Evolutionary conservation across 495 filamentous ascomycete species (phyloP), one percentile per base, ranked within the genome.

Genomic region (Physcia stellaris): DNA sequence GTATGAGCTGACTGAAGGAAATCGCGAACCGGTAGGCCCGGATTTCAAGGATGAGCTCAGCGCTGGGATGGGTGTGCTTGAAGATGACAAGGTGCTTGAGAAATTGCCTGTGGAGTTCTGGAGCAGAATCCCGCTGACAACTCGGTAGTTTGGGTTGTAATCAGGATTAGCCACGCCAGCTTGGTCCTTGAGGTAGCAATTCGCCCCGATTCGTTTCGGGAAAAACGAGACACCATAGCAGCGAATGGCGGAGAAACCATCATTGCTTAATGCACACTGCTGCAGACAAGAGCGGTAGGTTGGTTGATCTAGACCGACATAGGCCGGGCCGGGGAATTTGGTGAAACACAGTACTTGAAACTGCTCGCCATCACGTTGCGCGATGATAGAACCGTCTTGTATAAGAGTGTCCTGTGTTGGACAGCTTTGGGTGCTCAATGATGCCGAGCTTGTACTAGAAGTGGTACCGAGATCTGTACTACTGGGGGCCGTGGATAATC

Each of bases 211-310:
- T 3, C 17, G n/a, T 17, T 22, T 1, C 11, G 6, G 10, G 4
- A 32, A 17, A 20, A 32, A 41, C 17, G 38, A 22, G 16, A 41
- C 38, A 22, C 9, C 38, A 29, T 29, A 30, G 30, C 38, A 41
- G 28, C 38, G 38, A 15, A 17, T 7, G 22, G 27, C 38, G 10
- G 38, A 41, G 28, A 41, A 41, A 4, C 38, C 38, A 6, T 33
- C 24, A 30, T 41, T 41, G 18, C 28, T 13, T 7, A 19, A 11
- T 17, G 28, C 28, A 22, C 38, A 41, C 11, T 22, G 9, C 18
- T 32, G 11, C 13, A 41, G 9, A 22, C 38, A 41, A 22, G 18
- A 16, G 12, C 18, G 9, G 28, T 32, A 23, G 4, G 27, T 16
- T n/a, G 13, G n/a, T n/a, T 15, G 19, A 10, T 2, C 24, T 10